A percentile compares a stretch with the other conserved stretches of the same genome.
phyloP scores from a whole-genome alignment of 2,329 filamentous ascomycete genomes.

The Scytalidium sp. region DNA sequence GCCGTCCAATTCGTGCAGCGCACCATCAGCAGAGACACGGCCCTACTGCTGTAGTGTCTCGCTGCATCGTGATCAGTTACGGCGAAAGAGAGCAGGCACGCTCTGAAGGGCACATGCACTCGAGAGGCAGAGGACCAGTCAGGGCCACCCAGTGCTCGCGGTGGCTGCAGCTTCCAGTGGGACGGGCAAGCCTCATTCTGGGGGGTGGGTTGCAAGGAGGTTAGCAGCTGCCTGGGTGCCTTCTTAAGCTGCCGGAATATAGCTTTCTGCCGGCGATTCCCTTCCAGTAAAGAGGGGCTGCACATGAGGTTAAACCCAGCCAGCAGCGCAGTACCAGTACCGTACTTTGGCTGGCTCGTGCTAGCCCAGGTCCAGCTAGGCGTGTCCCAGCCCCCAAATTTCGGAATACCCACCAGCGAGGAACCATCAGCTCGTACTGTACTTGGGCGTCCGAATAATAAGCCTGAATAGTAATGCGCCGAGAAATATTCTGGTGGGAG shows the following conservation, averaged over 20 bases:
- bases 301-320: too few relatives aligned
- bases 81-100: neutral
- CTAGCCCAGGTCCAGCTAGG: neutral
- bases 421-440: constrained; percentile 52
- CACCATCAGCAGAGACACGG: neutral
- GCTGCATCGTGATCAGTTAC: neutral
- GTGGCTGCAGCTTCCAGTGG: neutral
- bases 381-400: constrained; percentile 18
- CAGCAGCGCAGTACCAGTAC: neutral
- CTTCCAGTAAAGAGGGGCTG: neutral
- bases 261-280: neutral
- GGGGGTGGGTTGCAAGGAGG: neutral
- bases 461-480: too few relatives aligned
- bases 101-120: neutral
- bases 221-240: neutral
- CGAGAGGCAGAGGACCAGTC: neutral
- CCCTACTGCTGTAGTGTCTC: neutral
- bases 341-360: neutral
- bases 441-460: too few relatives aligned
- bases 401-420: constrained; percentile 75
- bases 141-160: neutral
- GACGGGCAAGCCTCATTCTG: neutral
- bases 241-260: neutral
- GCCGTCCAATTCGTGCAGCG: neutral
- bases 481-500: too few relatives aligned